Base-by-base conservation (phyloP, 768 basidiomycete genomes). In the Rhodotorula paludigena region DNA sequence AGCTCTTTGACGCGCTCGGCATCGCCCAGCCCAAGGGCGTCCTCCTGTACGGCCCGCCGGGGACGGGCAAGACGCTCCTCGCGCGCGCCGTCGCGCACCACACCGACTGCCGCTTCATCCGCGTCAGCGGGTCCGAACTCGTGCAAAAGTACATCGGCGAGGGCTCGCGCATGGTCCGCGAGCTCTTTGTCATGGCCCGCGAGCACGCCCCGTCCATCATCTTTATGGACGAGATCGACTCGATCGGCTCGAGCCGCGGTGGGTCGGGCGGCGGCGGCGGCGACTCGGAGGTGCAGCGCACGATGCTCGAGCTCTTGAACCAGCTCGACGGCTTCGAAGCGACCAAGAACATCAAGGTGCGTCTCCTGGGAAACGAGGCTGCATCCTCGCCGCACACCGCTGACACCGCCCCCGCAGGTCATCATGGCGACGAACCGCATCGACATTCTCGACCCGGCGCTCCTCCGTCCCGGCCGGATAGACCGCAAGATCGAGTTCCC, bases 151-250 rank as follows among this genome's bases (percentile, higher is more conserved):
- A 97, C 76, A 96, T 97, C 74, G 94, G 94, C 54, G 94, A 97
- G 81, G 92, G 93, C 30, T 89, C 87, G 70, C 82, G 93, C 67
- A 97, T 96, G 93, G 93, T 73, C 21, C 85, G 94, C 59, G 94
- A 97, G 81, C 79, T 98, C 65, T 98, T 98, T 82, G 92, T 96
- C 67, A 97, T 96, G 94, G 94, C 94, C 5, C 80, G 92, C 69
- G 94, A 97, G 78, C 92, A 96, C 76, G 94, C 94, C 41, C 94
- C 94, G 42, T 89, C 89, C 78, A 96, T 98, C 80, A 96, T 98
- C 77, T 97, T 98, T 82, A 96, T 98, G 93, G 94, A 97, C 78
- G 94, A 97, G 80, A 97, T 98, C 71, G 94, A 98, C 80, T 92
- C 90, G 28, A 98, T 98, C 76, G 94, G 94, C 61, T 89, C 87